phyloP scores from a whole-genome alignment of 1,139 yeast genomes.

The Pichia cactophila region DNA sequence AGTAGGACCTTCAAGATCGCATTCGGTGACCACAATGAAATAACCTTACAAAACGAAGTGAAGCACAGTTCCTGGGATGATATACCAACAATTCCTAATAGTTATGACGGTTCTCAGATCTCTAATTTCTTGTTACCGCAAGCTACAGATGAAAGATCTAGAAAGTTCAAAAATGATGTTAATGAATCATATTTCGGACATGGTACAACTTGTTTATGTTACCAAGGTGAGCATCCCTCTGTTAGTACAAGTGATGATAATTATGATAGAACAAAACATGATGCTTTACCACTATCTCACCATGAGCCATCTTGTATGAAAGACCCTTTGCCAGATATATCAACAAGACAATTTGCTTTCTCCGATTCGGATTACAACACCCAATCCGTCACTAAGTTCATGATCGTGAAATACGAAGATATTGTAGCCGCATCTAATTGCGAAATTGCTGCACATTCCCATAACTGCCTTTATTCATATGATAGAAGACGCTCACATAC shows the following conservation, averaged over 20 bases:
- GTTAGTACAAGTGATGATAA: too few relatives aligned
- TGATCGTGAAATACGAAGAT: conserved; percentile 19
- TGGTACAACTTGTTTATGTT: background rate
- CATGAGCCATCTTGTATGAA: background rate
- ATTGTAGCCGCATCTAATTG: conserved; percentile 13
- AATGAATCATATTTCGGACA: too few relatives aligned
- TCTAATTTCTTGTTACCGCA: background rate
- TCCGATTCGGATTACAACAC: conserved; percentile 9
- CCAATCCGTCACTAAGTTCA: conserved; percentile 11
- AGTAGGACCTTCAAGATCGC: conserved; percentile 7
- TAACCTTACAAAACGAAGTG: conserved; percentile 10
- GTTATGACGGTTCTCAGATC: too few relatives aligned
- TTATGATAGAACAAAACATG: too few relatives aligned
- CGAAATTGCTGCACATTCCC: conserved; percentile 15
- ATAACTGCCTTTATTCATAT: conserved; percentile 8
- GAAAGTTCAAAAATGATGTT: background rate
- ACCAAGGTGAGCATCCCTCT: background rate
- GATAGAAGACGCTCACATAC: background rate
- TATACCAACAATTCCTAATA: conserved; percentile 5
- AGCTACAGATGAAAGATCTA: background rate
- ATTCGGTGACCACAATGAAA: conserved; percentile 9
- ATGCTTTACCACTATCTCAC: background rate
- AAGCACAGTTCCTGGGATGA: conserved; percentile 14
- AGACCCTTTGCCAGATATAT: background rate
- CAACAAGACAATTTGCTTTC: background rate